Conservation (phyloP, 345 rosid species). For the Odontarrhena argentea region DNA sequence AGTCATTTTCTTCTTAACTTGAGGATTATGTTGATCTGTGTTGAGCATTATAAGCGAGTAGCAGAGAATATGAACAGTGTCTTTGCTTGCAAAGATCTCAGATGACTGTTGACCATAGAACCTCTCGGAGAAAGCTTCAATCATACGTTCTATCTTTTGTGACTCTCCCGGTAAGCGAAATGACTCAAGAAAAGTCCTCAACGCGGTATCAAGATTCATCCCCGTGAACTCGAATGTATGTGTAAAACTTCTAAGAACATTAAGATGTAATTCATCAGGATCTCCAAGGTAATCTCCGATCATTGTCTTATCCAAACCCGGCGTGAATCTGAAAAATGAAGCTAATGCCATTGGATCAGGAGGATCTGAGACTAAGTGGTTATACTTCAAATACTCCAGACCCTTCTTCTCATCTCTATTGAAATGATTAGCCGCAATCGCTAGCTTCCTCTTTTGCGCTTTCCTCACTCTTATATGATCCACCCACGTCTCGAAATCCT, state of each 20-base stretch:
- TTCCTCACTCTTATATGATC: slow-evolving; percentile 63
- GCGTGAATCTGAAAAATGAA: slow-evolving; percentile 70
- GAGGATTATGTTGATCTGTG: slow-evolving; percentile 91
- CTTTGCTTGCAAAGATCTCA: slow-evolving; percentile 72
- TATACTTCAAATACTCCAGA: slow-evolving; percentile 69
- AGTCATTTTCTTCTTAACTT: slow-evolving; percentile 92
- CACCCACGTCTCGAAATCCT: slow-evolving; percentile 66
- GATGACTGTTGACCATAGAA: slow-evolving; percentile 71
- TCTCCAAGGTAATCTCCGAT: slow-evolving; percentile 93
- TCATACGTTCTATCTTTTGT: slow-evolving; percentile 80
- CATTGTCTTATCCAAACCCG: slow-evolving; percentile 66
- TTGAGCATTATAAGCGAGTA: slow-evolving; percentile 96
- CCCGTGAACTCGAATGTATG: slow-evolving; percentile 71
- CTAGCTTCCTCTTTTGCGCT: slow-evolving; percentile 72
- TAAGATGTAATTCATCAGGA: slow-evolving; percentile 74
- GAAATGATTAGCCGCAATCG: slow-evolving; percentile 75
- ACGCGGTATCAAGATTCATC: slow-evolving; percentile 81
- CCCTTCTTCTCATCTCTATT: slow-evolving; percentile 85
- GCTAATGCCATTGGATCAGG: slow-evolving; percentile 68
- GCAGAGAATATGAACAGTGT: slow-evolving; percentile 69
- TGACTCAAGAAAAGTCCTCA: slow-evolving; percentile 73
- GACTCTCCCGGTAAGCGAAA: slow-evolving; percentile 92
- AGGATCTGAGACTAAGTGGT: slow-evolving; percentile 63
- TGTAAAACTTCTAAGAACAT: slow-evolving; percentile 76
- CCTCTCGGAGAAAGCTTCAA: slow-evolving; percentile 78